phyloP scores from a whole-genome alignment of 2,329 filamentous ascomycete genomes.

The Furcasterigmium sp. region DNA sequence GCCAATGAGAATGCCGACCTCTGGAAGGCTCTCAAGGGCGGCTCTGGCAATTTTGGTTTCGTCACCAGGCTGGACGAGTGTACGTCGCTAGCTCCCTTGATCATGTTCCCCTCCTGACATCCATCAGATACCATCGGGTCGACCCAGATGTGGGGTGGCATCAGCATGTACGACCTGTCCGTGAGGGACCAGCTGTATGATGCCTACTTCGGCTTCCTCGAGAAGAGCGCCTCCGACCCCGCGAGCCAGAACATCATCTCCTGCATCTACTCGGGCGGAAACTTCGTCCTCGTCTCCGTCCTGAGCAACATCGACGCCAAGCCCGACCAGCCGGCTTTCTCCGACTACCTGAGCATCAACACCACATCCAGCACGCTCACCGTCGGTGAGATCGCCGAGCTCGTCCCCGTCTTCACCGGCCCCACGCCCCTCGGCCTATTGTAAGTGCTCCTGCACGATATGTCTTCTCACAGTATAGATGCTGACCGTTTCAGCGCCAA shows the following conservation, averaged over 20 bases:
- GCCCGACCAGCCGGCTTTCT: constrained; percentile 16
- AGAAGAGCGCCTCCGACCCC: constrained; percentile 18
- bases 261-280: constrained; percentile 12
- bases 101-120: neutral
- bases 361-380: constrained; percentile 16
- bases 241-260: constrained; percentile 23
- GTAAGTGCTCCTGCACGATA: constrained; percentile 5
- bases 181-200: constrained; percentile 18
- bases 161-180: constrained; percentile 16
- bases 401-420: constrained; percentile 24
- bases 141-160: constrained; percentile 22
- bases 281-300: constrained; percentile 13
- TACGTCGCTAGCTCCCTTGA: neutral
- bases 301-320: constrained; percentile 20
- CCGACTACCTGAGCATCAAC: constrained; percentile 13
- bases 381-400: constrained; percentile 17
- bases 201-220: constrained; percentile 20
- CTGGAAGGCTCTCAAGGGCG: constrained; percentile 39
- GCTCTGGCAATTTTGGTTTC: constrained; percentile 38
- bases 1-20: constrained; percentile 29
- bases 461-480: neutral
- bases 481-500: constrained; percentile 14
- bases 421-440: constrained; percentile 23
- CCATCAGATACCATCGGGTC: constrained; percentile 12
- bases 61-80: constrained; percentile 22